phyloP scores from a whole-genome alignment of 2,329 filamentous ascomycete species.

The Ceratocystis colombiana region DNA sequence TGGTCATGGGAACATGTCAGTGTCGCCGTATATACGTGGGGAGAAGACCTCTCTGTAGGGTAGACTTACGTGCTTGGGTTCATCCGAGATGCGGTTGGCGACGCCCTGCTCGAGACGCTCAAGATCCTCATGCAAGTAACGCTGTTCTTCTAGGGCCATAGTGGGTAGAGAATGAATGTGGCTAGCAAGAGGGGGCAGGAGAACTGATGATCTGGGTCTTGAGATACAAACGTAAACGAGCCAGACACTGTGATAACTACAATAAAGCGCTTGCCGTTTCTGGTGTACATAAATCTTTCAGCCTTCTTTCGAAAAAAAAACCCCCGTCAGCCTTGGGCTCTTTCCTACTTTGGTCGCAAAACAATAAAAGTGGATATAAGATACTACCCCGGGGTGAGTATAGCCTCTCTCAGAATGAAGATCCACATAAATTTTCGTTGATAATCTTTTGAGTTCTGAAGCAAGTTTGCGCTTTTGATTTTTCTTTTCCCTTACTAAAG shows the following conservation, averaged over 20 bases:
- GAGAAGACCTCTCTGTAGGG: background rate
- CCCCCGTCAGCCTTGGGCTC: slow-evolving; percentile 22
- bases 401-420: background rate
- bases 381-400: slow-evolving; percentile 7
- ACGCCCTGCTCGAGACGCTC: slow-evolving; percentile 93
- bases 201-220: background rate
- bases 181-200: background rate
- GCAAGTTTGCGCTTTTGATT: slow-evolving; percentile 1
- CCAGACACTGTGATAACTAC: background rate
- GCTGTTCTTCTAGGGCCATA: slow-evolving; percentile 86
- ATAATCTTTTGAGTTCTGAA: too few relatives aligned
- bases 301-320: slow-evolving; percentile 19
- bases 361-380: background rate
- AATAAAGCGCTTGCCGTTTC: background rate
- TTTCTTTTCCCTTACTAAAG: background rate
- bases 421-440: slow-evolving; percentile 13
- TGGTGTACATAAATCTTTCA: slow-evolving; percentile 14
- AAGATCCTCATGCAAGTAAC: slow-evolving; percentile 89
- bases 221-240: background rate
- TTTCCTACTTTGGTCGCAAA: background rate
- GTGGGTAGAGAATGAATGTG: slow-evolving; percentile 10
- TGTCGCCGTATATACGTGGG: background rate
- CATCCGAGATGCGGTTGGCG: slow-evolving; percentile 76
- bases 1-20: slow-evolving; percentile 26
- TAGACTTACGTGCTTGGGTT: slow-evolving; percentile 68